Percentiles rank a stretch among this genome's conserved stretches.
phyloP scores from a whole-genome alignment of 768 basidiomycete species.

The Guyanaporus albipodus region DNA sequence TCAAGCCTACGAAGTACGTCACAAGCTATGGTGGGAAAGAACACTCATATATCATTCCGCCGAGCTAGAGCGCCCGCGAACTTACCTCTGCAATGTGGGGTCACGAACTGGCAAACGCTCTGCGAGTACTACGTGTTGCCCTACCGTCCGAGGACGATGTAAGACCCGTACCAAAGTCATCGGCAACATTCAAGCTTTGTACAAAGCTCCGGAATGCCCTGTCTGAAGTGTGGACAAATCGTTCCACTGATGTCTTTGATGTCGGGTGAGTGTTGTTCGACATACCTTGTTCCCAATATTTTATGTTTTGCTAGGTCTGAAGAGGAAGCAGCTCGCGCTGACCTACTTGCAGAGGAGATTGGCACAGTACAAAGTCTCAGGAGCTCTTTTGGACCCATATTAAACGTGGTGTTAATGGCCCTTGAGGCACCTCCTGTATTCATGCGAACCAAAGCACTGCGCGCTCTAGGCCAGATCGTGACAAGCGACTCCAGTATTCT shows the following conservation, averaged over 20 bases:
- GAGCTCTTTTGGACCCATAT: constrained; percentile 78
- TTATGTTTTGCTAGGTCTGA: constrained; percentile 47
- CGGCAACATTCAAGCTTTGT: constrained; percentile 39
- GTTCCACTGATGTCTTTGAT: constrained; percentile 72
- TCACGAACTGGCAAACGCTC: constrained; percentile 71
- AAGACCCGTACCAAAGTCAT: constrained; percentile 18
- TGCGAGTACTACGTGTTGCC: constrained; percentile 54
- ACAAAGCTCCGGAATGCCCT: constrained; percentile 58
- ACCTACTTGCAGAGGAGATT: constrained; percentile 69
- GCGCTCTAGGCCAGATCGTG: constrained; percentile 85
- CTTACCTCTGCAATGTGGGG: constrained; percentile 76
- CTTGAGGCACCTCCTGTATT: constrained; percentile 86
- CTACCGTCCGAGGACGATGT: constrained; percentile 43
- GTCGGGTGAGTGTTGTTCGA: constrained; percentile 52
- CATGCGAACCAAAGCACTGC: constrained; percentile 91
- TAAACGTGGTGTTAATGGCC: constrained; percentile 72
- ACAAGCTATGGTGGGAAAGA: neutral
- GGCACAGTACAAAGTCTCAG: constrained; percentile 72
- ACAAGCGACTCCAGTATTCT: constrained; percentile 85
- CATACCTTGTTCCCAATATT: neutral
- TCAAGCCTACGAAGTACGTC: constrained; percentile 72
- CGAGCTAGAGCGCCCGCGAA: constrained; percentile 69
- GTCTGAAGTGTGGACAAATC: constrained; percentile 70
- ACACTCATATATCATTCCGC: neutral
- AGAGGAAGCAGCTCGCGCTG: constrained; percentile 66